Conservation (phyloP, 2,329 filamentous ascomycete genomes). For the Fusarium torreyae region DNA sequence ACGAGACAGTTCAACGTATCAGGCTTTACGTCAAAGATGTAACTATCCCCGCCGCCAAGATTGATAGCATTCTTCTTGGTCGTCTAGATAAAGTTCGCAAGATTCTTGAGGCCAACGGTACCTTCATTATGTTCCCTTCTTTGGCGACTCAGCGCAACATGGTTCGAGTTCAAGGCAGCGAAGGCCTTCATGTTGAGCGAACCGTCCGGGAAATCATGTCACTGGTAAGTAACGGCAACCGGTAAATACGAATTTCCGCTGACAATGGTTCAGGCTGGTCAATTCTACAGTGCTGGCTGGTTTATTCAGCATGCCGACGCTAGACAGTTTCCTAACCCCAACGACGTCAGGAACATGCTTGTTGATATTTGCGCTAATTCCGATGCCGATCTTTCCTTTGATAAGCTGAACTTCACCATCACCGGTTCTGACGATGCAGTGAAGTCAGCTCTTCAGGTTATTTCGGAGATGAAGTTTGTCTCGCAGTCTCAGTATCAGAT, state of each 20-base stretch:
- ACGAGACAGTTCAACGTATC: conserved; percentile 84
- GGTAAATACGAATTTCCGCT: conserved; percentile 29
- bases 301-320: conserved; percentile 87
- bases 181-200: conserved; percentile 93
- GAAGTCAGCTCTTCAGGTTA: conserved; percentile 93
- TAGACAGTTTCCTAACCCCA: conserved; percentile 70
- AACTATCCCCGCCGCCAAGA: conserved; percentile 89
- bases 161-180: conserved; percentile 91
- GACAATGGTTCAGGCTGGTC: conserved; percentile 76
- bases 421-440: conserved; percentile 97
- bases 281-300: conserved; percentile 98
- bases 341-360: conserved; percentile 91
- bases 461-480: conserved; percentile 92
- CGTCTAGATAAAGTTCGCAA: conserved; percentile 97
- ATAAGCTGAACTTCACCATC: conserved; percentile 93
- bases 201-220: conserved; percentile 97
- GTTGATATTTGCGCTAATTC: conserved; percentile 97
- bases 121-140: conserved; percentile 92
- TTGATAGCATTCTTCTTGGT: conserved; percentile 92
- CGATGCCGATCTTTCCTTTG: conserved; percentile 93
- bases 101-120: conserved; percentile 96
- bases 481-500: conserved; percentile 91
- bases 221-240: conserved; percentile 71
- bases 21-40: conserved; percentile 94
- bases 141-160: conserved; percentile 87